Evolutionary conservation across 305 asterid genomes (phyloP).

Genomic region (Fraxinus platypoda): DNA sequence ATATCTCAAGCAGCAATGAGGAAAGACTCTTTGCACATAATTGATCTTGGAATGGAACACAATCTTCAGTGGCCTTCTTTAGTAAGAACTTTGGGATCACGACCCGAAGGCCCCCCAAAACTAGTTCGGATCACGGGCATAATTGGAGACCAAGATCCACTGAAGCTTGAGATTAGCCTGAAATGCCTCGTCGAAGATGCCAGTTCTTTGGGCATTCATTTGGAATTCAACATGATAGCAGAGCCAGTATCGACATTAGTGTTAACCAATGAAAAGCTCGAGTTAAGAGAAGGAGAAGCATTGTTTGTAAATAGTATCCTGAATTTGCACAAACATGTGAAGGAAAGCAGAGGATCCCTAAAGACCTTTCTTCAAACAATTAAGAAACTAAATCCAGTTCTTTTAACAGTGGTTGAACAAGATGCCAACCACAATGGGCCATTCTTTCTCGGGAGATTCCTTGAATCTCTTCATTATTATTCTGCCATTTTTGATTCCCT

Average conservation of each 20-base stretch:
- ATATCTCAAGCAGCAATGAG: slow-evolving; percentile 39
- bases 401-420: slow-evolving; percentile 59
- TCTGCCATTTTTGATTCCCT: slow-evolving; percentile 66
- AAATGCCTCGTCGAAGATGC: slow-evolving; percentile 37
- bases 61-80: slow-evolving; percentile 58
- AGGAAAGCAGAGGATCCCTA: slow-evolving; percentile 58
- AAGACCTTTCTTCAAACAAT: slow-evolving; percentile 51
- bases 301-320: slow-evolving; percentile 49
- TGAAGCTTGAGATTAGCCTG: slow-evolving; percentile 32
- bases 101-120: slow-evolving; percentile 31
- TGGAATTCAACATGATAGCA: slow-evolving; percentile 33
- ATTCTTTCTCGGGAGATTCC: slow-evolving; percentile 58
- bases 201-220: slow-evolving; percentile 26
- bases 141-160: slow-evolving; percentile 35
- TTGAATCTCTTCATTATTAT: slow-evolving; percentile 62
- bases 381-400: slow-evolving; percentile 40
- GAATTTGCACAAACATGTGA: slow-evolving; percentile 54
- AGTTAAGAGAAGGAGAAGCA: slow-evolving; percentile 38
- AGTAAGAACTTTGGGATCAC: slow-evolving; percentile 29
- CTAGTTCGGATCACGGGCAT: slow-evolving; percentile 43
- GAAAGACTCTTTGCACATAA: slow-evolving; percentile 41
- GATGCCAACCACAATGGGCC: slow-evolving; percentile 74
- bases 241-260: slow-evolving; percentile 32
- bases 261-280: slow-evolving; percentile 43
- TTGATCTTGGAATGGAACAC: slow-evolving; percentile 54